Base-by-base conservation (phyloP, 768 basidiomycete genomes). In the Tubosaeta sp. region DNA sequence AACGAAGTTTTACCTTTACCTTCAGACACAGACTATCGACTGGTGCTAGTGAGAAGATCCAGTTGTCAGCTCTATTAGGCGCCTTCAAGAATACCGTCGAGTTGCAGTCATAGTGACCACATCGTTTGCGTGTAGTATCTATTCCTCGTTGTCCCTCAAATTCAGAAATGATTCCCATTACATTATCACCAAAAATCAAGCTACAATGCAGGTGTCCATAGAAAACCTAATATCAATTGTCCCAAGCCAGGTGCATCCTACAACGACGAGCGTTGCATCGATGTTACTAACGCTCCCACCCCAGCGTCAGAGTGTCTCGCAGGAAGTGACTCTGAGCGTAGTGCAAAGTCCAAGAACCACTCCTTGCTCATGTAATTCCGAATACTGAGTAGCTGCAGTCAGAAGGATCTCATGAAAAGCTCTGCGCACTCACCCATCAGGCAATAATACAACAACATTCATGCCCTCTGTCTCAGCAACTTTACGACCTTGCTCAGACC, bases 51-150 rank as follows among this genome's bases (percentile, higher is more conserved):
- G 96, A 99, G 69, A 97, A 93, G 63, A 83, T 99, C 47, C 96
- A 98, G 64, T 65, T 98, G 46, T 92, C 92, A 7, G 93, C 93
- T 1, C 69, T 99, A 53, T 73, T 98, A 4, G 94, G 89, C 4
- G 88, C 88, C 6, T 95, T 97, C 76, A 99, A 99, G 69, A 87
- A 90, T 54, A 83, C 90, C 0, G 89, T 96, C 7, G 91, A 95
- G 63, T 63, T 91, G 42, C 78, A 84, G 24, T 71, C 79, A 16
- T 83, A 78, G 56, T 62, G 46, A 66, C 36, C 12, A 24, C 5
- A 39, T 21, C 38, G 21, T 4, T n/a, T n/a, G n/a, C 25, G 12
- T 27, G 25, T 24, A 22, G 9, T n/a, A 10, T 8, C 21, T 27
- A 12, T n/a, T n/a, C n/a, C n/a, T n/a, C n/a, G n/a, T 41, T 36